These are phyloP conservation scores for Pleurotus ostreatus DNA, from an alignment of 768 basidiomycete genomes.

Conservation along the genomic window DNA sequence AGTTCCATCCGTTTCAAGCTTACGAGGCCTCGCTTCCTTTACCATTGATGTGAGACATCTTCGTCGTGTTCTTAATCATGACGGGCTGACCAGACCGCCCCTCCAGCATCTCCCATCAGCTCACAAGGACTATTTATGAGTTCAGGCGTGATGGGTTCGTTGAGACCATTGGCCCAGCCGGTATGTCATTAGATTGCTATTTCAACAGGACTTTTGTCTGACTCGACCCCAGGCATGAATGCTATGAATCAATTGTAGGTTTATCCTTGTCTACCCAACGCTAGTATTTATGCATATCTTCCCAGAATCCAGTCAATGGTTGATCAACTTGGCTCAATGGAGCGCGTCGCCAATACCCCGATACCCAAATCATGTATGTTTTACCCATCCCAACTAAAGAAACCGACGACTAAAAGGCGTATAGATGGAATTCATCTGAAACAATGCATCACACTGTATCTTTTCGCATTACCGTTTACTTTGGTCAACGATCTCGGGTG, in stretches of 20 bases:
- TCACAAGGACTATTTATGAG: slow-evolving; percentile 61
- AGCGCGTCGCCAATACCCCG: slow-evolving; percentile 86
- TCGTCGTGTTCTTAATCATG: not conserved
- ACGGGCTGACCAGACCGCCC: too few relatives aligned
- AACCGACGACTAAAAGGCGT: slow-evolving; percentile 12
- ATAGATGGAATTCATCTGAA: slow-evolving; percentile 87
- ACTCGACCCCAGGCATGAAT: slow-evolving; percentile 54
- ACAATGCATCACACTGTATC: slow-evolving; percentile 91
- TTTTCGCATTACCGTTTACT: slow-evolving; percentile 87
- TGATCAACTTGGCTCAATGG: slow-evolving; percentile 82
- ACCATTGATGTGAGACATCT: slow-evolving; percentile 61
- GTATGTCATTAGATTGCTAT: slow-evolving; percentile 29
- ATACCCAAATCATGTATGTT: slow-evolving; percentile 71
- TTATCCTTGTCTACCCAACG: not conserved
- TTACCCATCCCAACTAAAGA: not conserved
- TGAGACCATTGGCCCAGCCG: slow-evolving; percentile 88
- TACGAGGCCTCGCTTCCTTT: slow-evolving; percentile 69
- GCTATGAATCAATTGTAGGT: slow-evolving; percentile 66
- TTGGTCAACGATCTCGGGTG: slow-evolving; percentile 81
- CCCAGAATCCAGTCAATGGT: slow-evolving; percentile 74
- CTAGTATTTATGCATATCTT: slow-evolving; percentile 3
- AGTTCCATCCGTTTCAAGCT: slow-evolving; percentile 51
- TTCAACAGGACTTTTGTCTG: not conserved
- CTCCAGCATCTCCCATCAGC: slow-evolving; percentile 75
- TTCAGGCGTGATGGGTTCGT: slow-evolving; percentile 80